Conservation (phyloP, 2,329 filamentous ascomycete species). For the Phyllosticta paracitricarpa region DNA sequence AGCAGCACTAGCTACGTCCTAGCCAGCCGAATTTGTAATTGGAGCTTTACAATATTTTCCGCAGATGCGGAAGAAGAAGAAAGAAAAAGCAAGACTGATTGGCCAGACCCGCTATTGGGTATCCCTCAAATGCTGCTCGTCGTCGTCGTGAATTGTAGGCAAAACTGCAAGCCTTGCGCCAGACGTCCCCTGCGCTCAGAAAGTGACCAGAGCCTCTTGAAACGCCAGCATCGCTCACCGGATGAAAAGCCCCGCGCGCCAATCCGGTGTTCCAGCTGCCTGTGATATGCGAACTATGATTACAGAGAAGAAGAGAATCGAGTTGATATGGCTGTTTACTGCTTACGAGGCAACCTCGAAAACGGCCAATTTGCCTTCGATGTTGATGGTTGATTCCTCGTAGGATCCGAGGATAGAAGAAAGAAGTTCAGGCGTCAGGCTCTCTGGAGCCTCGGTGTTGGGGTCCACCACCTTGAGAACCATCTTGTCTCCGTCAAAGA, state of each 20-base stretch:
- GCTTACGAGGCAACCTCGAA: neutral
- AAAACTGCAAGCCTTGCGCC: neutral
- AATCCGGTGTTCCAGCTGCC: neutral
- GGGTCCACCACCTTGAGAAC: conserved; percentile 40
- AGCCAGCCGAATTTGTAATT: neutral
- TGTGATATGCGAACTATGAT: neutral
- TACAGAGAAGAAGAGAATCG: neutral
- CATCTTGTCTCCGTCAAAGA: conserved; percentile 24
- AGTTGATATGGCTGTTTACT: neutral
- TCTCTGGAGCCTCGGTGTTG: conserved; percentile 24
- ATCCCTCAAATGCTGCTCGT: conserved; percentile 7
- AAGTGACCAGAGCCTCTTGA: neutral
- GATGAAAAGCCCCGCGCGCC: neutral
- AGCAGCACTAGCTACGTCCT: neutral
- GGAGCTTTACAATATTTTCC: neutral
- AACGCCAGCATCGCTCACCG: neutral
- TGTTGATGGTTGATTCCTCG: conserved; percentile 26
- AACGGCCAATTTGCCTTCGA: conserved; percentile 20
- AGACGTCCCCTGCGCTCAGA: neutral
- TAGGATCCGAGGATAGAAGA: conserved; percentile 28
- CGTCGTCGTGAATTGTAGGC: conserved; percentile 3
- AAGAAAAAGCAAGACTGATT: neutral
- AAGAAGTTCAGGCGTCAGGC: conserved; percentile 1
- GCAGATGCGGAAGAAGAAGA: neutral
- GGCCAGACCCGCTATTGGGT: conserved; percentile 5